phyloP scores from a whole-genome alignment of 306 rosid genomes.

The Fagus sylvatica region DNA sequence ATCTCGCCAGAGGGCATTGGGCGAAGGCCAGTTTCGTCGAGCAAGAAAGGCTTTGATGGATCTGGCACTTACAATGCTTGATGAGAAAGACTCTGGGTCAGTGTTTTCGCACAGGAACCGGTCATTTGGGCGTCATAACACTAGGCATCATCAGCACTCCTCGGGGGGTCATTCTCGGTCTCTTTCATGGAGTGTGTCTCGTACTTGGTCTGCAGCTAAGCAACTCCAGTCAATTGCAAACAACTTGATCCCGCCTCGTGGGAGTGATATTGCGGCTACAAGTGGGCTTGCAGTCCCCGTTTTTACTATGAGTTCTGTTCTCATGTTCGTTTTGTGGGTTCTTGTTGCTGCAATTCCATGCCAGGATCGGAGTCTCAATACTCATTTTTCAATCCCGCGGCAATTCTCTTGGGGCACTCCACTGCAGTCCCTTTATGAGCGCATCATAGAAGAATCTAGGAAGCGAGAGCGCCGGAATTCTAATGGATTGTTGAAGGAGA shows the following conservation, averaged over 20 bases:
- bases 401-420: slow-evolving; percentile 71
- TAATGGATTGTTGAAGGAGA: slow-evolving; percentile 81
- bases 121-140: slow-evolving; percentile 71
- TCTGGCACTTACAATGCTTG: slow-evolving; percentile 73
- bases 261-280: slow-evolving; percentile 59
- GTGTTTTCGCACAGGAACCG: slow-evolving; percentile 64
- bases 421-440: slow-evolving; percentile 53
- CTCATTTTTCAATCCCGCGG: slow-evolving; percentile 67
- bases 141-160: slow-evolving; percentile 31
- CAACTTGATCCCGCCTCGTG: slow-evolving; percentile 75
- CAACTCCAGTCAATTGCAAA: slow-evolving; percentile 80
- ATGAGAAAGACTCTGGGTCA: slow-evolving; percentile 63
- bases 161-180: slow-evolving; percentile 81
- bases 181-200: slow-evolving; percentile 90
- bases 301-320: slow-evolving; percentile 71
- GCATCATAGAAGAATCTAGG: slow-evolving; percentile 80
- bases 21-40: slow-evolving; percentile 79
- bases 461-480: slow-evolving; percentile 74
- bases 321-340: slow-evolving; percentile 69
- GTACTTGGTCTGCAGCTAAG: slow-evolving; percentile 91
- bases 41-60: slow-evolving; percentile 81
- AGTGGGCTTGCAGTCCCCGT: slow-evolving; percentile 65
- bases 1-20: slow-evolving; percentile 54
- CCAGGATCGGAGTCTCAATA: slow-evolving; percentile 74
- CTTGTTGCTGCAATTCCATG: slow-evolving; percentile 95